Evolutionary conservation across 1,284 basidiomycete genomes (phyloP), one percentile per base, ranked within the genome.

Genomic region (Rugosomyces carneus): DNA sequence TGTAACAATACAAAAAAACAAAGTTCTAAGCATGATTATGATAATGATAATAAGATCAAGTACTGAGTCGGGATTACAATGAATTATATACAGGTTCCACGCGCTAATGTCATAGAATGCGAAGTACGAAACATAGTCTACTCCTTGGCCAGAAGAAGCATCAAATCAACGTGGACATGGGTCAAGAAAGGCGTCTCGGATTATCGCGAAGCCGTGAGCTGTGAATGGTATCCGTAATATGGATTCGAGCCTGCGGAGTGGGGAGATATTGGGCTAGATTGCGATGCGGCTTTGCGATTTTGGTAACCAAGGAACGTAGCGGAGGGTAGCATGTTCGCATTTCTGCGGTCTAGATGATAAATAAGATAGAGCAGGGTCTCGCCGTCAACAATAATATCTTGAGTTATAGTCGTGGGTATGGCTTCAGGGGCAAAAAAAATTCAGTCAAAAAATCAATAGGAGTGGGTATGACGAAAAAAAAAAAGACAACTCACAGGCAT

Each of bases 381-480:
- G 52, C 73, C 73, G 64, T 86, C 82, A 49, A 79, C 72, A 46
- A 78, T 65, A 51, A 88, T 68, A 65, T 85, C 78, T 65, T 88
- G 84, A 26, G 76, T 78, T 57, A 89, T 71, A 35, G 64, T 69
- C 15, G 71, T 75, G 49, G 72, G 67, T 47, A 70, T 60, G 54
- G 66, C 80, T 80, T 8, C 2, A 15, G 3, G n/a, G n/a, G 11
- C 13, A 16, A 34, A 34, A 5, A 34, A 7, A 13, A 16, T 34
- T 34, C 5, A 13, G 7, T 16, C n/a, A 60, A 53, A 57, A 49
- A 34, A 60, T 47, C n/a, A 49, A 55, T 54, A 49, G 56, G 55
- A 50, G 60, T 59, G 63, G 55, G 38, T 37, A 36, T 45, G 13
- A 45, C 34, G 18, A 45, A 44, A 41, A 45, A 20, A 42, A 39